Conservation (phyloP, 1,139 yeast genomes). For the Lodderomyces pseudojiufengensis region DNA sequence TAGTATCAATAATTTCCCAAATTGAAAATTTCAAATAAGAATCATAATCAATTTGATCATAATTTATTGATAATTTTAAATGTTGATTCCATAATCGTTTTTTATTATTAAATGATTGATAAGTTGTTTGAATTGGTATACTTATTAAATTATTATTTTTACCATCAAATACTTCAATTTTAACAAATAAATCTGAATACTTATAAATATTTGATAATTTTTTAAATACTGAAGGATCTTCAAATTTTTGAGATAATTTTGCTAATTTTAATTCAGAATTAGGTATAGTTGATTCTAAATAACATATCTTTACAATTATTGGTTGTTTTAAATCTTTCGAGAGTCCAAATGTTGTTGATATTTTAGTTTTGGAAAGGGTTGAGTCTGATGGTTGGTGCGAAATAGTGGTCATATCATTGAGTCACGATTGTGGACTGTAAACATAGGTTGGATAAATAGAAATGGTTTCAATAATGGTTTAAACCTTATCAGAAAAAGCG, state of each 20-base stretch:
- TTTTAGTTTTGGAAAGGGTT: slow-evolving; percentile 5
- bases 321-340: slow-evolving; percentile 70
- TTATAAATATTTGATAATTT: slow-evolving; percentile 47
- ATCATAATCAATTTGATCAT: slow-evolving; percentile 63
- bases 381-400: background rate
- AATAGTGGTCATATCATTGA: too few species aligned
- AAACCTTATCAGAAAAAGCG: too few species aligned
- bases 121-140: slow-evolving; percentile 63
- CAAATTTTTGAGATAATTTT: slow-evolving; percentile 52
- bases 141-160: slow-evolving; percentile 61
- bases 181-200: slow-evolving; percentile 60
- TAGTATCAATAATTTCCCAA: slow-evolving; percentile 61
- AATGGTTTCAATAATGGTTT: too few species aligned
- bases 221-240: slow-evolving; percentile 50
- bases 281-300: slow-evolving; percentile 20
- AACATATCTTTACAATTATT: slow-evolving; percentile 33
- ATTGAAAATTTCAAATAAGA: slow-evolving; percentile 59
- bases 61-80: slow-evolving; percentile 66
- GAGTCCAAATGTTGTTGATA: slow-evolving; percentile 63
- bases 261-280: slow-evolving; percentile 27
- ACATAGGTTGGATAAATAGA: too few species aligned
- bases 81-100: slow-evolving; percentile 50
- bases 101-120: slow-evolving; percentile 52
- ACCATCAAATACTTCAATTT: slow-evolving; percentile 55
- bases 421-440: too few species aligned